Base-by-base conservation (phyloP, 2,329 filamentous ascomycete genomes). In the Alternaria sp. region DNA sequence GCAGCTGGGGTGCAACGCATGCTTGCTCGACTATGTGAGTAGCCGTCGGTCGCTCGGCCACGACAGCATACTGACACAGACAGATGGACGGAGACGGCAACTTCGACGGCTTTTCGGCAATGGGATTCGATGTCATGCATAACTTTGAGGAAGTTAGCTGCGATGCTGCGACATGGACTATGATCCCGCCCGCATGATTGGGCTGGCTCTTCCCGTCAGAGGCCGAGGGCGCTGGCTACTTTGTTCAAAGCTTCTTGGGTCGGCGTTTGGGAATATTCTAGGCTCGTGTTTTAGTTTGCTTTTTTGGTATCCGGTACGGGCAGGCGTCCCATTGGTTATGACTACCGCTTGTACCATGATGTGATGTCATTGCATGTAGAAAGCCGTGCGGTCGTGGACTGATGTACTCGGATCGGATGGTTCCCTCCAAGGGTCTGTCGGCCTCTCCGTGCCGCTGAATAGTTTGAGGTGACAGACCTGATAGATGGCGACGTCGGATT, bases 61-160 rank as follows among this genome's bases (percentile, higher is more conserved):
- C n/a, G 20, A 22, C 46, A 16, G 49, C 11, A 56, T 57, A 65
- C 72, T 78, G 66, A 81, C 74, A 65, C 75, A 54, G 36, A 18
- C 68, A 92, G 90, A 89, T 90, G 76, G 87, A 89, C 62, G 86
- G 86, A 16, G 91, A 93, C 72, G 90, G 91, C 54, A 87, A 88
- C 49, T 87, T 88, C 65, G 92, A 95, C 76, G 88, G 89, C 36
- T 81, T 96, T 60, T 84, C 89, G 57, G 88, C 87, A 0, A 92
- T 96, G 90, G 92, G 92, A 1, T 96, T 96, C 73, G 88, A 88
- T 65, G 86, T 92, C 45, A 81, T 93, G 64, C 90, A 94, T 79
- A 89, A 86, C 41, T 96, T 93, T 77, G 92, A 97, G 71, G 92
- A 96, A 77, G 86, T 95, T 54, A 91, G 89, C 61, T 89, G 86